These are phyloP conservation scores for Atkinsonella texensis DNA, from an alignment of 2,329 filamentous ascomycete species.

Conservation along the genomic window DNA sequence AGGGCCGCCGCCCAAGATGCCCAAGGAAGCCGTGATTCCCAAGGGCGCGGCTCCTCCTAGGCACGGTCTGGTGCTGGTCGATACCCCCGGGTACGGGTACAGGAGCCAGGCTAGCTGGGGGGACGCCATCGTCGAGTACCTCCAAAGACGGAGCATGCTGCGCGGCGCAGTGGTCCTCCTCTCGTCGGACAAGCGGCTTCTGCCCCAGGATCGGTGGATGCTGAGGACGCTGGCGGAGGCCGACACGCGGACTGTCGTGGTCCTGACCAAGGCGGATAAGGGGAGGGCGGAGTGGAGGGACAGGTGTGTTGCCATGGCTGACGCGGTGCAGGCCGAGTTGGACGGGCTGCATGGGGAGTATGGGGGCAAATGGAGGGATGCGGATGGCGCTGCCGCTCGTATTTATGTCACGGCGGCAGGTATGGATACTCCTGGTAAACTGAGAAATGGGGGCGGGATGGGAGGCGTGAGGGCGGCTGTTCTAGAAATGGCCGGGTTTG, in stretches of 20 bases:
- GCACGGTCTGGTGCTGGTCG: slow-evolving; percentile 36
- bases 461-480: slow-evolving; percentile 27
- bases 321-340: slow-evolving; percentile 17
- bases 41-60: slow-evolving; percentile 28
- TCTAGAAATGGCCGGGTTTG: slow-evolving; percentile 28
- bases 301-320: slow-evolving; percentile 16
- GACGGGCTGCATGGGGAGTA: slow-evolving; percentile 11
- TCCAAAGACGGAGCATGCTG: slow-evolving; percentile 33
- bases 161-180: slow-evolving; percentile 42
- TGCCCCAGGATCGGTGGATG: slow-evolving; percentile 34
- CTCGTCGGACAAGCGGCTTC: slow-evolving; percentile 39
- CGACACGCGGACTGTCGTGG: slow-evolving; percentile 33
- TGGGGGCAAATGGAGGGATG: slow-evolving; percentile 17
- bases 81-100: slow-evolving; percentile 40
- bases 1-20: slow-evolving; percentile 26
- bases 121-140: slow-evolving; percentile 36
- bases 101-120: slow-evolving; percentile 39
- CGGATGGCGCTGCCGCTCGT: slow-evolving; percentile 16
- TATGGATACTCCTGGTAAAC: slow-evolving; percentile 18
- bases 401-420: slow-evolving; percentile 26
- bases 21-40: slow-evolving; percentile 14
- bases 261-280: slow-evolving; percentile 48
- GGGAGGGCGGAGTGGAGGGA: slow-evolving; percentile 17
- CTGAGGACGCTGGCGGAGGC: slow-evolving; percentile 33
- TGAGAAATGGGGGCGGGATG: slow-evolving; percentile 25